Evolutionary conservation across 345 rosid species (phyloP).

Genomic region (Salix purpurea): DNA sequence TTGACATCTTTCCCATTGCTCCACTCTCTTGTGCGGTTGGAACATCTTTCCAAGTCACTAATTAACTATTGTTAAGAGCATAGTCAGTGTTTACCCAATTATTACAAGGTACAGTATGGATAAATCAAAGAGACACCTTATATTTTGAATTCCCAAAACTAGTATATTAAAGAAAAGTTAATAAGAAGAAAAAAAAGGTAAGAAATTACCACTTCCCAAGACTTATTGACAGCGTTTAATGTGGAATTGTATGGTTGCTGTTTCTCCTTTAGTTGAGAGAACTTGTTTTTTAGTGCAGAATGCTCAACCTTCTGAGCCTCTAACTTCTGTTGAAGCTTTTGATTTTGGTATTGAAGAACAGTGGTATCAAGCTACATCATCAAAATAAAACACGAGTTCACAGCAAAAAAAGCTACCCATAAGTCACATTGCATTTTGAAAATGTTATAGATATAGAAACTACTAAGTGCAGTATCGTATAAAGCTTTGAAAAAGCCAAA

Average conservation of each 20-base stretch:
- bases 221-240: slow-evolving; percentile 53
- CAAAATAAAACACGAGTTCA: slow-evolving; percentile 8
- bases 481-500: neutral
- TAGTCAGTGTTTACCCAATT: slow-evolving; percentile 18
- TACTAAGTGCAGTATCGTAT: neutral
- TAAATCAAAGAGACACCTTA: slow-evolving; percentile 1
- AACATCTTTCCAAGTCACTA: slow-evolving; percentile 55
- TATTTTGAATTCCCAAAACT: neutral
- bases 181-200: neutral
- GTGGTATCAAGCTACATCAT: slow-evolving; percentile 60
- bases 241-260: slow-evolving; percentile 52
- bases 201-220: slow-evolving; percentile 66
- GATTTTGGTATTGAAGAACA: slow-evolving; percentile 84
- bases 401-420: neutral
- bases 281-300: slow-evolving; percentile 56
- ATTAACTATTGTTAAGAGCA: slow-evolving; percentile 48
- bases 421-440: neutral
- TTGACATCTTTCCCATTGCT: slow-evolving; percentile 31
- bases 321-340: slow-evolving; percentile 73
- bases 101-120: slow-evolving; percentile 2
- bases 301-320: slow-evolving; percentile 80
- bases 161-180: neutral
- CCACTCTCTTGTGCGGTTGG: slow-evolving; percentile 42
- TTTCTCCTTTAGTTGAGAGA: slow-evolving; percentile 50
- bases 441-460: neutral